Percentiles rank a stretch among this genome's conserved stretches.
These are phyloP conservation scores for Tulasnella sp. DNA, from an alignment of 768 basidiomycete species.

Conservation along the genomic window DNA sequence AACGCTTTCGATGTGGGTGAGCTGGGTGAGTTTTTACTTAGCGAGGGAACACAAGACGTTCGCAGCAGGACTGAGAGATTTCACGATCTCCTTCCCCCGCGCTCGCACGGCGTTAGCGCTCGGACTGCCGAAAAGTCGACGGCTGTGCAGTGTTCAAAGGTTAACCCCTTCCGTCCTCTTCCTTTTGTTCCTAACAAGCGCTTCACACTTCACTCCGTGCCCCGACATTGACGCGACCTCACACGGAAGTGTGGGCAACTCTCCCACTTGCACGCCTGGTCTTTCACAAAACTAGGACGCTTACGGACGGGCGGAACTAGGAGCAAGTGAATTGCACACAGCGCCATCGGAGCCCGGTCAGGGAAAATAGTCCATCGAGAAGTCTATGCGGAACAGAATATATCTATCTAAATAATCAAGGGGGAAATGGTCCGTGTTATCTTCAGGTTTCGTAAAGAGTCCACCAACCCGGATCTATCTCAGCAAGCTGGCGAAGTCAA, in stretches of 20 bases:
- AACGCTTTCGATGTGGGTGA: background rate
- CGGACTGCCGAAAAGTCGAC: background rate
- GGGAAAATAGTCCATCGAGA: slow-evolving; percentile 3
- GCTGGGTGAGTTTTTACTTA: background rate
- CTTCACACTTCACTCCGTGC: background rate
- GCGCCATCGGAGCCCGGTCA: background rate
- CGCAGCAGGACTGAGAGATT: background rate
- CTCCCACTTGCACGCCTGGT: background rate
- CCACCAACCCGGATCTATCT: background rate
- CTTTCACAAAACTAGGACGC: background rate
- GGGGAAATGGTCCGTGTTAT: background rate
- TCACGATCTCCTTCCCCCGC: background rate
- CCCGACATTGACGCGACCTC: background rate
- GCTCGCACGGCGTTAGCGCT: background rate
- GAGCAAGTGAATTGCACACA: background rate
- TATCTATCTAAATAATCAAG: slow-evolving; percentile 3
- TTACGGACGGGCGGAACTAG: background rate
- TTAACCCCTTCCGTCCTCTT: background rate
- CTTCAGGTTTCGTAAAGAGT: background rate
- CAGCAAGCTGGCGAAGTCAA: slow-evolving; percentile 79
- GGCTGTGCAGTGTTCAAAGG: background rate
- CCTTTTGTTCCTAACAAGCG: slow-evolving; percentile 1
- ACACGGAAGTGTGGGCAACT: background rate
- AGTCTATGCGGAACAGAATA: background rate
- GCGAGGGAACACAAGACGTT: background rate